Conservation (phyloP, 2,329 filamentous ascomycete species). For the Aspergillus oerlinghausenensis region DNA sequence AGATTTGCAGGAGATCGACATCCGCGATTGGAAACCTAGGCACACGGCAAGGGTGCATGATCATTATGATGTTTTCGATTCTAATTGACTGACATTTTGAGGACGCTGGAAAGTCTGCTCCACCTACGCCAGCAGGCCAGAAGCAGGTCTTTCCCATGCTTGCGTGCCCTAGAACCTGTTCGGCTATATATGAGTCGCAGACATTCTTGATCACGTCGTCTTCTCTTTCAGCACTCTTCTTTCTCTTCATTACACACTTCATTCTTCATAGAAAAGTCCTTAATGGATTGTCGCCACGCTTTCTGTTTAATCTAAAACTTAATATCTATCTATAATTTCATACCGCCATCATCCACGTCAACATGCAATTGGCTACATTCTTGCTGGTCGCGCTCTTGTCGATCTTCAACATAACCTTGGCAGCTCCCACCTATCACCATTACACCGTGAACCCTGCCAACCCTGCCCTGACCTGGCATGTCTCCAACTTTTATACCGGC, state of each 20-base stretch:
- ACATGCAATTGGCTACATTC: slow-evolving; percentile 27
- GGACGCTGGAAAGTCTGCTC: background rate
- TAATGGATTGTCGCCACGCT: background rate
- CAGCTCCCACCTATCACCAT: slow-evolving; percentile 9
- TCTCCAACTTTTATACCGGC: slow-evolving; percentile 26
- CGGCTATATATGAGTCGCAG: background rate
- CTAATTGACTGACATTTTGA: background rate
- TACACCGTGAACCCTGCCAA: slow-evolving; percentile 9
- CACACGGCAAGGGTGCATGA: background rate
- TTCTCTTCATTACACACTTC: background rate
- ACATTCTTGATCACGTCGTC: background rate
- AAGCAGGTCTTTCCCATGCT: background rate
- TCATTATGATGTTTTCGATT: background rate
- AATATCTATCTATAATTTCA: background rate
- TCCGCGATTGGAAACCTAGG: background rate
- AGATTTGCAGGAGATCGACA: background rate
- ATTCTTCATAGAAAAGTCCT: background rate
- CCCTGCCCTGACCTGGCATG: slow-evolving; percentile 26
- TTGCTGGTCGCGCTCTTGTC: slow-evolving; percentile 23
- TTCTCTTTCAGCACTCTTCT: background rate
- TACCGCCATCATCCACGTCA: slow-evolving; percentile 5
- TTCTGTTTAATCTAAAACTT: background rate
- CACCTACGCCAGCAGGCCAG: background rate
- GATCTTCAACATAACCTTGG: slow-evolving; percentile 16
- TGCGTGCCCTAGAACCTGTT: background rate